A percentile compares a stretch with the other conserved stretches of the same genome.
These are phyloP conservation scores for Oehlia diaphana DNA, from an alignment of 192 early-diverging fungal genomes.

Conservation along the genomic window DNA sequence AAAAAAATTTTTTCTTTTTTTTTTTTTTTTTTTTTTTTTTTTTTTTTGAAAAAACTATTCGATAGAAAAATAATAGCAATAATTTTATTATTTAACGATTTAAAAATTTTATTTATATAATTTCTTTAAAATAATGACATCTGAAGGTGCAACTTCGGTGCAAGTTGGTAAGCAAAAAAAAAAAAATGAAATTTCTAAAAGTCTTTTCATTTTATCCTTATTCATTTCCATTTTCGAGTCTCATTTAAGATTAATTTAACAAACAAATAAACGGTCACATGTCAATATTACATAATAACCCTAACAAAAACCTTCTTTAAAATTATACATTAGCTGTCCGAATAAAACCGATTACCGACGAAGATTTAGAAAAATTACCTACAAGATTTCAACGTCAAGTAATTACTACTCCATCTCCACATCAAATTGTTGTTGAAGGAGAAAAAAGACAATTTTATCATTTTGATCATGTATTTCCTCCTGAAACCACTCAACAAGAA, in stretches of 20 bases:
- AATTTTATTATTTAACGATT: not conserved
- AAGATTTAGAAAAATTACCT: conserved; percentile 16
- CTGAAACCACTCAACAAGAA: conserved; percentile 54
- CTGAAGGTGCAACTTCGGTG: not conserved
- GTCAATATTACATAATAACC: not conserved
- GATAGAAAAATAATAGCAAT: no score
- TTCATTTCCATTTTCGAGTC: no score
- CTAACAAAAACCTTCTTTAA: not conserved
- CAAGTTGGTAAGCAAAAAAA: not conserved
- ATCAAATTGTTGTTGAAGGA: not conserved
- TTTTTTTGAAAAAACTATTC: no score
- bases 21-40: no score
- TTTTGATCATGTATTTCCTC: conserved; percentile 73
- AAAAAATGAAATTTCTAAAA: no score
- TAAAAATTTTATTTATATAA: not conserved
- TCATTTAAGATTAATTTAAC: not conserved
- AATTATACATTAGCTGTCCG: not conserved
- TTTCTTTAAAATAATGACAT: not conserved
- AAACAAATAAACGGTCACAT: not conserved
- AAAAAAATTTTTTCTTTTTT: no score
- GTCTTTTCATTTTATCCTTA: no score
- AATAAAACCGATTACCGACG: not conserved
- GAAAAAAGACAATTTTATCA: conserved; percentile 41
- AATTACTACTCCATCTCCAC: not conserved
- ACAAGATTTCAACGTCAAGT: conserved; percentile 14